Base-by-base conservation (phyloP, 2,329 filamentous ascomycete species). In the Calonectria ilicicola region DNA sequence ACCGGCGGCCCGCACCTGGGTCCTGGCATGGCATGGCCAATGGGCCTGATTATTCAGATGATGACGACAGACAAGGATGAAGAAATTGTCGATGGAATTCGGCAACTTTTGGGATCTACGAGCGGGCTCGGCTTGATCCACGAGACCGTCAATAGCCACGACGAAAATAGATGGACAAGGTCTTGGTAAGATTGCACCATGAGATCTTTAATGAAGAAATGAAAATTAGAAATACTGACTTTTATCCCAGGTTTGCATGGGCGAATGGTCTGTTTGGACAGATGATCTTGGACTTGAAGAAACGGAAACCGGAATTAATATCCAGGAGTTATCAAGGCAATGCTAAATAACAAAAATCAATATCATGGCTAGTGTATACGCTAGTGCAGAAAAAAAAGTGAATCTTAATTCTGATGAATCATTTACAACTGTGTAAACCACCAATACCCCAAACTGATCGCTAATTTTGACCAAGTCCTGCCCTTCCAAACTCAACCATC, bases 221-320 rank as follows among this genome's bases (percentile, higher is more conserved):
- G n/a, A n/a, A n/a, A n/a, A n/a, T n/a, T n/a, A n/a, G n/a, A n/a
- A 35, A 4, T 15, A 15, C 38, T 67, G 9, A 68, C 51, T n/a
- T 17, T 9, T 10, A 42, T 29, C 5, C n/a, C 17, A 95, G 94
- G 93, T 97, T 97, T 81, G 93, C 94, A 0, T 97, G 95, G 95
- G 94, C 94, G 17, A 97, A 97, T 81, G 95, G 93, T 0, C 90
- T 97, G n/a, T 97, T 96, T 83, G 93, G 94, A 15, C 93, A 96
- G 85, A 94, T 94, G 72, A 90, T 97, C 69, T 83, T 97, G 35
- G 93, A 96, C 84, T 83, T 98, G 64, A 91, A 92, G 56, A 88
- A 91, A 75, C 87, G 94, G 81, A 94, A 94, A 82, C 95, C 94
- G 14, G 86, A 92, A 78, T 81, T 98, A 70, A 82, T 91, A 35